Evolutionary conservation across 2,329 filamentous ascomycete genomes (phyloP).

Genomic region (Remersonia thermophila): DNA sequence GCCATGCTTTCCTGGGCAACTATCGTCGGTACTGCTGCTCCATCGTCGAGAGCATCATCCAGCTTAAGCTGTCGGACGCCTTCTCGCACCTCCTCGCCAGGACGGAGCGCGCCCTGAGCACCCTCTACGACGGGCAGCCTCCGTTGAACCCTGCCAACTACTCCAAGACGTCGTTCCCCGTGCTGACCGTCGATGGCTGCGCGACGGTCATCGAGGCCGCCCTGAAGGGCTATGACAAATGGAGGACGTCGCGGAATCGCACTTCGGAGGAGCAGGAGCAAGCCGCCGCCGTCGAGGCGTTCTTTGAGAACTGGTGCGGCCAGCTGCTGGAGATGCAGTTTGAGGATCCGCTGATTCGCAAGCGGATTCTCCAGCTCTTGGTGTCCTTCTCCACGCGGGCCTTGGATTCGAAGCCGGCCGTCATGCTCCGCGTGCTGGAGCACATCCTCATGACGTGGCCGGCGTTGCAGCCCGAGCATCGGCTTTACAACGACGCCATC

Average conservation of each 20-base stretch:
- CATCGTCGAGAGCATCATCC: conserved; percentile 77
- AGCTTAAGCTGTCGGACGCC: conserved; percentile 70
- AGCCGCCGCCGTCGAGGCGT: conserved; percentile 45
- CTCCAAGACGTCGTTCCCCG: conserved; percentile 57
- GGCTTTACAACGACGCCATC: conserved; percentile 73
- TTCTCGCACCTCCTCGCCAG: conserved; percentile 75
- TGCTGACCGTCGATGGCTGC: conserved; percentile 74
- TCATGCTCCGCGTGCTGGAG: conserved; percentile 82
- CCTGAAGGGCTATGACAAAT: conserved; percentile 78
- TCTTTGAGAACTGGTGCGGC: conserved; percentile 60
- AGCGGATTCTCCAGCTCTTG: conserved; percentile 67
- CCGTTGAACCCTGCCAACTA: conserved; percentile 53
- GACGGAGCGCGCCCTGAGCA: conserved; percentile 60
- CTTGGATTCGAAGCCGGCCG: conserved; percentile 61
- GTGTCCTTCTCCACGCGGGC: conserved; percentile 77
- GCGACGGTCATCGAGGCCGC: conserved; percentile 82
- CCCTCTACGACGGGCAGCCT: conserved; percentile 59
- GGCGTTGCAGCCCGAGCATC: conserved; percentile 56
- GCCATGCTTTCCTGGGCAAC: conserved; percentile 90
- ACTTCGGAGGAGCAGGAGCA: conserved; percentile 30
- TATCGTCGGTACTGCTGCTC: conserved; percentile 84
- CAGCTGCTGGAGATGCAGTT: conserved; percentile 58
- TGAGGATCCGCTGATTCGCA: conserved; percentile 74
- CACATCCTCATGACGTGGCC: conserved; percentile 79
- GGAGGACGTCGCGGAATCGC: conserved; percentile 33